Evolutionary conservation across 495 filamentous ascomycete genomes (phyloP).

Genomic region (Neurospora sp.): DNA sequence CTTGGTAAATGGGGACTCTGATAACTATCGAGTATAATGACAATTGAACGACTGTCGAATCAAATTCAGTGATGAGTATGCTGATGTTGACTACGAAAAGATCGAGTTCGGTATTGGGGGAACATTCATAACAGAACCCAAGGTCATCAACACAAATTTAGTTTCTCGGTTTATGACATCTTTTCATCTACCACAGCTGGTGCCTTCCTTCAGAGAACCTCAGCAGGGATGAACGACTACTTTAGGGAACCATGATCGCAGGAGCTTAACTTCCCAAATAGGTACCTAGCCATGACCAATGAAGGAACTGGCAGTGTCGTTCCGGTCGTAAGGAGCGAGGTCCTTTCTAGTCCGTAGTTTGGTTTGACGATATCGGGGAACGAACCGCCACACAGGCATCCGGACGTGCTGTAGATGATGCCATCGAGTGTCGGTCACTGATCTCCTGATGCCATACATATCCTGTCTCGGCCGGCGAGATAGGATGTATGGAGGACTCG

Average conservation of each 20-base stretch:
- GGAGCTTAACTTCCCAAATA: neutral
- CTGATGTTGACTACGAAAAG: neutral
- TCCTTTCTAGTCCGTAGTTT: neutral
- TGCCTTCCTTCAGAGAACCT: neutral
- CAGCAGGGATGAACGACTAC: neutral
- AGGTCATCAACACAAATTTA: neutral
- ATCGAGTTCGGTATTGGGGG: neutral
- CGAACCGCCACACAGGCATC: neutral
- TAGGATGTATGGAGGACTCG: too few relatives aligned
- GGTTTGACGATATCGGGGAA: neutral
- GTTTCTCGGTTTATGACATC: neutral
- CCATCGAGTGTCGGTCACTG: too few relatives aligned
- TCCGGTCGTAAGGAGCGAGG: neutral
- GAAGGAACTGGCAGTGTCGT: neutral
- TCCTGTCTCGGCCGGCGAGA: too few relatives aligned
- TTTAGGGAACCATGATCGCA: neutral
- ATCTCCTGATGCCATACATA: too few relatives aligned
- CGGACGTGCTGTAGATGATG: neutral
- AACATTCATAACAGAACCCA: neutral
- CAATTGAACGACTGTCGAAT: neutral
- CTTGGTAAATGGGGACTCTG: neutral
- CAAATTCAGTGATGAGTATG: neutral
- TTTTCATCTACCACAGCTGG: neutral
- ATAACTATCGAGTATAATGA: neutral
- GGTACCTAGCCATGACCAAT: neutral